Evolutionary conservation across 2,329 filamentous ascomycete species (phyloP).

Genomic region (Zymoseptoria crescenta): DNA sequence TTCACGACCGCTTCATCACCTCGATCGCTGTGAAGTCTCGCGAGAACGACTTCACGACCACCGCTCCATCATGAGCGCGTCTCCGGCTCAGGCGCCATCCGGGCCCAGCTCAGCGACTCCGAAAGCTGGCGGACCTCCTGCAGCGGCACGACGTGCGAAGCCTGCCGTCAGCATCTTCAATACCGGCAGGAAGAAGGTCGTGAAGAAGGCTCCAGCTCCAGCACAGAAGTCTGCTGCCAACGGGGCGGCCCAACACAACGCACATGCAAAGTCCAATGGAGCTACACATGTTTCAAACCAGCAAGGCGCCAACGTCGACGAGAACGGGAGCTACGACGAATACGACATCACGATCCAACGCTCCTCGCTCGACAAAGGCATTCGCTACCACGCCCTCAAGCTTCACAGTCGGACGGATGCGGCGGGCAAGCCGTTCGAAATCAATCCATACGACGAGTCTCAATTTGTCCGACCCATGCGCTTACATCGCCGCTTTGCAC

Average conservation of each 20-base stretch:
- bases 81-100: slow-evolving; percentile 26
- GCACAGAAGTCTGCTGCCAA: slow-evolving; percentile 5
- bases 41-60: not conserved
- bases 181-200: slow-evolving; percentile 30
- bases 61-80: slow-evolving; percentile 27
- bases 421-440: slow-evolving; percentile 28
- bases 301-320: slow-evolving; percentile 12
- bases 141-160: slow-evolving; percentile 28
- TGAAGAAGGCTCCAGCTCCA: slow-evolving; percentile 12
- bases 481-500: slow-evolving; percentile 80
- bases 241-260: not conserved
- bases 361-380: slow-evolving; percentile 65
- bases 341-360: slow-evolving; percentile 77
- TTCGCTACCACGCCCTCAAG: slow-evolving; percentile 82
- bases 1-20: not conserved
- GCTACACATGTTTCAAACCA: slow-evolving; percentile 7
- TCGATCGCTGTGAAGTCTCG: not conserved
- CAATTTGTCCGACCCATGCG: slow-evolving; percentile 84
- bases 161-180: slow-evolving; percentile 30
- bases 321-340: slow-evolving; percentile 34
- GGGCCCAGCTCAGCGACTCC: slow-evolving; percentile 28
- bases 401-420: slow-evolving; percentile 51
- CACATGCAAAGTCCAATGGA: not conserved
- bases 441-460: slow-evolving; percentile 63
- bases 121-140: slow-evolving; percentile 32